A percentile compares a stretch with the other conserved stretches of the same genome.
Evolutionary conservation across 2,329 filamentous ascomycete genomes (phyloP).

Genomic region (Peltaster fructicola): DNA sequence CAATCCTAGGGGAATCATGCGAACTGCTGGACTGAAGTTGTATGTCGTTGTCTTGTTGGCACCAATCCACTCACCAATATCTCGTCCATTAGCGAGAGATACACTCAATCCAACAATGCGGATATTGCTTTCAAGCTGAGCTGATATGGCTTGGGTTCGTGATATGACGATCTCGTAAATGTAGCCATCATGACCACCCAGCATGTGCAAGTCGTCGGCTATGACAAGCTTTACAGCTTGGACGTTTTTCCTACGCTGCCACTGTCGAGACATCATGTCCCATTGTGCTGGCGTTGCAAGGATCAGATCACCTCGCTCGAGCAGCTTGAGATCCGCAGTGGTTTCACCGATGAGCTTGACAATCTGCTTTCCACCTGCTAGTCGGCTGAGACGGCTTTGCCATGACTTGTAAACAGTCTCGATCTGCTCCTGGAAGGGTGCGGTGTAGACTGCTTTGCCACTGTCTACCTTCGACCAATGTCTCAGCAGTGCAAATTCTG

Average conservation of each 20-base stretch:
- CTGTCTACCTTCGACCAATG: constrained; percentile 61
- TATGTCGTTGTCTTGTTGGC: constrained; percentile 96
- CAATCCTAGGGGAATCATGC: constrained; percentile 76
- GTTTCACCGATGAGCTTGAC: constrained; percentile 90
- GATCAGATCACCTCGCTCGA: constrained; percentile 76
- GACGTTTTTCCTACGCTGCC: constrained; percentile 91
- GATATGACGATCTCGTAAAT: constrained; percentile 96
- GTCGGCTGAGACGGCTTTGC: constrained; percentile 53
- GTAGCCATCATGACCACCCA: constrained; percentile 73
- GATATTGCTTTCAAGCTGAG: constrained; percentile 68
- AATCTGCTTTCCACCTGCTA: constrained; percentile 73
- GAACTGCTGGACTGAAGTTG: constrained; percentile 89
- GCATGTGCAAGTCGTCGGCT: constrained; percentile 84
- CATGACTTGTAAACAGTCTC: constrained; percentile 70
- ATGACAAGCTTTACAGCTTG: constrained; percentile 82
- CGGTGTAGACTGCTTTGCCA: constrained; percentile 79
- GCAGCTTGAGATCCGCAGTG: constrained; percentile 70
- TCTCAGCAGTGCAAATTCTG: constrained; percentile 77
- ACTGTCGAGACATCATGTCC: constrained; percentile 89
- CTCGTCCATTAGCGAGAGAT: constrained; percentile 78
- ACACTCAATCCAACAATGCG: constrained; percentile 82
- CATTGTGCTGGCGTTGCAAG: constrained; percentile 86
- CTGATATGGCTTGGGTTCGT: constrained; percentile 88
- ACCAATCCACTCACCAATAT: constrained; percentile 95
- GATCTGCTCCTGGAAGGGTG: constrained; percentile 84